A percentile compares a stretch with the other conserved stretches of the same genome.
These are phyloP conservation scores for Pachysandra terminalis DNA, from an alignment of 164 flowering plant genomes.

Conservation along the genomic window DNA sequence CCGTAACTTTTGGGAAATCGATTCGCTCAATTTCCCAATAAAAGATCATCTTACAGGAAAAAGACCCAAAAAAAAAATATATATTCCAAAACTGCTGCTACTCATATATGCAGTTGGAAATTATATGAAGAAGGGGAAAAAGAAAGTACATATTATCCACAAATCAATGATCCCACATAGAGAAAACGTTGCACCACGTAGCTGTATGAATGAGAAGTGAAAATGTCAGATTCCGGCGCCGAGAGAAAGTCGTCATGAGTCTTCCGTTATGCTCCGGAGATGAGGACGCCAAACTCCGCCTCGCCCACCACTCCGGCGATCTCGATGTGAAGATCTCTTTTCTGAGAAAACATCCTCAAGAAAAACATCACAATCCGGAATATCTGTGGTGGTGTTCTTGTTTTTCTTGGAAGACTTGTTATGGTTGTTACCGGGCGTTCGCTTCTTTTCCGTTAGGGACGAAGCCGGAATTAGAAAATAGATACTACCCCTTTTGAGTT, in stretches of 20 bases:
- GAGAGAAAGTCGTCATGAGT: constrained; percentile 26
- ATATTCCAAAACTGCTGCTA: constrained; percentile 29
- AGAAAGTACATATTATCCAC: constrained; percentile 9
- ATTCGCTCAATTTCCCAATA: not conserved
- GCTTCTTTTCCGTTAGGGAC: constrained; percentile 40
- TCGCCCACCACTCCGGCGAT: constrained; percentile 42
- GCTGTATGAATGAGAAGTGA: not conserved
- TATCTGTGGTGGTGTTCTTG: not conserved
- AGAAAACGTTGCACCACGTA: constrained; percentile 1
- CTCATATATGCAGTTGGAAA: constrained; percentile 17
- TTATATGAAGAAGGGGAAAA: constrained; percentile 1
- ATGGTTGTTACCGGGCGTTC: not conserved
- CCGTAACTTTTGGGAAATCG: too few relatives aligned
- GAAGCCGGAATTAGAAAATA: constrained; percentile 59
- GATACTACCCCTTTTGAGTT: constrained; percentile 64
- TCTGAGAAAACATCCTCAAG: constrained; percentile 23
- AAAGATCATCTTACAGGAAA: not conserved
- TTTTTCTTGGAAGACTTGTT: constrained; percentile 19
- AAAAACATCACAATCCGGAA: constrained; percentile 7
- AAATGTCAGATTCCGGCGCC: constrained; percentile 16
- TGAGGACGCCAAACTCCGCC: constrained; percentile 66
- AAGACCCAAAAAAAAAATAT: not conserved
- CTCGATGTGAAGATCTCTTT: constrained; percentile 28
- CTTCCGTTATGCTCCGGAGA: constrained; percentile 70
- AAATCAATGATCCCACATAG: constrained; percentile 3